Evolutionary conservation across 495 filamentous ascomycete genomes (phyloP), one percentile per base, ranked within the genome.

Genomic region (Podospora comata): DNA sequence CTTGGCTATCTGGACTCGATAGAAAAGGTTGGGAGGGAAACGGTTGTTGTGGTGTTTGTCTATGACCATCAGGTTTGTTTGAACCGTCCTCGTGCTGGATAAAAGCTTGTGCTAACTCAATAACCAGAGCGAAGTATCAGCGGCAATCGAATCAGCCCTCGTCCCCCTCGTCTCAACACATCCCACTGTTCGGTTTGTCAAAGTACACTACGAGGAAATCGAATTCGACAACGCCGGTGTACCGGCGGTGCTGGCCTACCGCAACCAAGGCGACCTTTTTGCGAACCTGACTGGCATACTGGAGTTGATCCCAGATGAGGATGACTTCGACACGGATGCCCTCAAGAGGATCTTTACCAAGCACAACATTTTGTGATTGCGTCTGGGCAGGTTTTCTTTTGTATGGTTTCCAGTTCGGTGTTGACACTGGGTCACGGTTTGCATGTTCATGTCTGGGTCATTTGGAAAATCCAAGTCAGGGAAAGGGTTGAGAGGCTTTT

Each of bases 161-260:
- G 82, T 82, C 34, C 86, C 86, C 3, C 83, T 99, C 34, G 92
- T 94, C 58, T 80, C 83, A 65, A 81, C 84, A 66, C 82, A 98
- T 71, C 79, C 85, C 28, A 82, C 88, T 32, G 88, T 90, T 54
- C 91, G 91, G 70, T 98, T 99, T 74, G 85, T 98, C 78, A 95
- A 94, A 77, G 86, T 98, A 34, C 91, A 96, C 79, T 91, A 92
- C 75, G 88, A 91, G 65, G 96, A 97, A 68, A 94, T 96, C 32
- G 96, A 98, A 77, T 97, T 98, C 85, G 92, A 96, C 75, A 87
- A 91, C 68, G 92, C 93, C 65, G 88, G 91, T 66, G 91, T 95
- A 0, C 95, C 95, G 1, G 94, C 95, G 7, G 81, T 99, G 26
- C 81, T 99, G 55, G 94, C 91, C 1, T 99, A 99, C 81, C 88